Evolutionary conservation across 106 monocot genomes (phyloP).

Genomic region (Dendrobium chrysotoxum): DNA sequence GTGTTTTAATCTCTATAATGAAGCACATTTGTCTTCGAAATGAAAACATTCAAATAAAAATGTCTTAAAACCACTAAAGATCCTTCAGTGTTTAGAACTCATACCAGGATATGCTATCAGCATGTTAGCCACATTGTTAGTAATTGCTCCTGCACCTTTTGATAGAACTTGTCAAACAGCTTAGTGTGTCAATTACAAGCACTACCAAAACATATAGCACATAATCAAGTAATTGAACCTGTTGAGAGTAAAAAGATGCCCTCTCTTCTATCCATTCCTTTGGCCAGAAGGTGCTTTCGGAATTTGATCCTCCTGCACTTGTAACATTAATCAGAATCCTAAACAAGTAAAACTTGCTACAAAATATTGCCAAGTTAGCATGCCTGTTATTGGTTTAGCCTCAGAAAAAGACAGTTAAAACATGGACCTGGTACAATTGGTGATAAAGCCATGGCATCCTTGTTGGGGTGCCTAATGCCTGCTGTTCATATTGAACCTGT

Average conservation of each 20-base stretch:
- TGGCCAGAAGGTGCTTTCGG: conserved; percentile 22
- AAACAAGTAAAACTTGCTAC: not conserved
- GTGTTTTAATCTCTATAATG: no score
- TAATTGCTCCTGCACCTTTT: not conserved
- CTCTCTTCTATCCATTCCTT: conserved; percentile 22
- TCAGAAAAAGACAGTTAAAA: not conserved
- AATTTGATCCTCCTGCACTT: conserved; percentile 35
- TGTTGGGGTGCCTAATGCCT: conserved; percentile 24
- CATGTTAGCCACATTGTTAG: not conserved
- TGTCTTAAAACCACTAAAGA: not conserved
- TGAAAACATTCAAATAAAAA: not conserved
- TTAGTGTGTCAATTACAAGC: not conserved
- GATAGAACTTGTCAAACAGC: not conserved
- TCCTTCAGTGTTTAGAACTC: not conserved
- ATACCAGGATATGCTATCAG: not conserved
- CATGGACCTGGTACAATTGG: conserved; percentile 38
- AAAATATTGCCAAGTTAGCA: not conserved
- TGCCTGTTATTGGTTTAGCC: not conserved
- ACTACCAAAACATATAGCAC: not conserved
- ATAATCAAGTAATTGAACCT: not conserved
- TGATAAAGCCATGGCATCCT: conserved; percentile 41
- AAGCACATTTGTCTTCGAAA: not conserved
- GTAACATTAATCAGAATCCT: conserved; percentile 3
- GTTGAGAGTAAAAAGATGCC: not conserved
- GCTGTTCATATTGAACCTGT: conserved; percentile 50